Evolutionary conservation across 495 filamentous ascomycete genomes (phyloP), one percentile per base, ranked within the genome.

Genomic region (Aspergillus incahuasiensis): DNA sequence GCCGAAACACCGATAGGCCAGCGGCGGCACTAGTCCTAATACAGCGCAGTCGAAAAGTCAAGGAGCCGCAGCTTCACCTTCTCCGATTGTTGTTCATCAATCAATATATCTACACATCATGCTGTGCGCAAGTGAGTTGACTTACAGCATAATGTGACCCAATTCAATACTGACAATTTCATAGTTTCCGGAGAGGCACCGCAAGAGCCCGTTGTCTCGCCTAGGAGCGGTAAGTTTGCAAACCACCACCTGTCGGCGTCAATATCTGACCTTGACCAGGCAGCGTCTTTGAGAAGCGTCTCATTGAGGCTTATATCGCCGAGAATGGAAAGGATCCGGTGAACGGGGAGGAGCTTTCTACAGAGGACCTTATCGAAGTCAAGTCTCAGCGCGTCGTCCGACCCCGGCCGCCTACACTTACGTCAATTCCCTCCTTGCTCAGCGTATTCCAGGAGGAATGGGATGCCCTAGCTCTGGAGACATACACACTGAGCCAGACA

Each of bases 391-490:
- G 87, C 70, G 79, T 89, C 55, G 88, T 96, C 48, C 86, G 87
- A 57, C 92, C 94, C 45, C 84, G 95, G 65, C 94, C 94, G 39
- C 92, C 95, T 32, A 95, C 90, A 21, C 87, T 97, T 60, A 97
- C 94, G 44, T 97, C 94, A 22, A 95, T 98, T 58, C 94, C 94
- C 6, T 90, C 94, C n/a, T 81, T 98, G 21, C 88, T 98, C 56
- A 88, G 87, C 38, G 86, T 90, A n/a, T 97, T 98, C 66, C 94
- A 98, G 61, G 92, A 96, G 63, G 94, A 98, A 79, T 98, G 94
- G 94, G 94, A 98, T 70, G 87, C 94, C 9, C 69, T 97, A 24
- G 88, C 91, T 25, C 75, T 98, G 18, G 94, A 98, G 70, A 85
- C 90, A 48, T 96, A 89, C 68, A 90, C 89, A 48, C 74, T 97